phyloP scores from a whole-genome alignment of 768 basidiomycete genomes.

The Russula lepida region DNA sequence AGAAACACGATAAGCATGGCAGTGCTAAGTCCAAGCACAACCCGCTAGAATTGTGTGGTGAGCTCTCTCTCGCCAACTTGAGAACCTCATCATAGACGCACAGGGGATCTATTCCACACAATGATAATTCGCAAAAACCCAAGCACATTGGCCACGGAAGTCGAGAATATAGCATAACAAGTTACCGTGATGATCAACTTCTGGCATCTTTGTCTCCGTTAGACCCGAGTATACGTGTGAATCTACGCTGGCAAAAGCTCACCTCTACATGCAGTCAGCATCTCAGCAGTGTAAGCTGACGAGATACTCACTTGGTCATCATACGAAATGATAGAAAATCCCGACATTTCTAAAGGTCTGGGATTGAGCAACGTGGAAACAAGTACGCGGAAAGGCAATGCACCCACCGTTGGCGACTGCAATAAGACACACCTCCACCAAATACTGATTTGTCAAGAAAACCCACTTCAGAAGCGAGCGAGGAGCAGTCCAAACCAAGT shows the following conservation, averaged over 20 bases:
- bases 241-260: background rate
- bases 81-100: constrained; percentile 9
- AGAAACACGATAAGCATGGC: constrained; percentile 26
- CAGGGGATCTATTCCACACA: constrained; percentile 32
- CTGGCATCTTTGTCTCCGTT: constrained; percentile 26
- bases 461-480: constrained; percentile 32
- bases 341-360: constrained; percentile 23
- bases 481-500: constrained; percentile 34
- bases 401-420: constrained; percentile 26
- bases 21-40: constrained; percentile 23
- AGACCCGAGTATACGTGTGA: background rate
- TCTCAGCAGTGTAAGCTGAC: background rate
- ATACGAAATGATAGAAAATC: constrained; percentile 14
- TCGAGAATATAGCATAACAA: constrained; percentile 25
- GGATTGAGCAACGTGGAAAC: background rate
- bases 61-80: background rate
- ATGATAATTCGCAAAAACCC: constrained; percentile 30
- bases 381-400: background rate
- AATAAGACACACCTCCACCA: constrained; percentile 26
- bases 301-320: background rate
- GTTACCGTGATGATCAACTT: constrained; percentile 23
- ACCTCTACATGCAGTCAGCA: constrained; percentile 1
- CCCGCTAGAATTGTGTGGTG: constrained; percentile 7
- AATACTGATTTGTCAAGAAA: constrained; percentile 36
- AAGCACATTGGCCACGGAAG: constrained; percentile 28